These are phyloP conservation scores for Aspergillus kassunensis DNA, from an alignment of 495 filamentous ascomycete genomes.

Conservation along the genomic window DNA sequence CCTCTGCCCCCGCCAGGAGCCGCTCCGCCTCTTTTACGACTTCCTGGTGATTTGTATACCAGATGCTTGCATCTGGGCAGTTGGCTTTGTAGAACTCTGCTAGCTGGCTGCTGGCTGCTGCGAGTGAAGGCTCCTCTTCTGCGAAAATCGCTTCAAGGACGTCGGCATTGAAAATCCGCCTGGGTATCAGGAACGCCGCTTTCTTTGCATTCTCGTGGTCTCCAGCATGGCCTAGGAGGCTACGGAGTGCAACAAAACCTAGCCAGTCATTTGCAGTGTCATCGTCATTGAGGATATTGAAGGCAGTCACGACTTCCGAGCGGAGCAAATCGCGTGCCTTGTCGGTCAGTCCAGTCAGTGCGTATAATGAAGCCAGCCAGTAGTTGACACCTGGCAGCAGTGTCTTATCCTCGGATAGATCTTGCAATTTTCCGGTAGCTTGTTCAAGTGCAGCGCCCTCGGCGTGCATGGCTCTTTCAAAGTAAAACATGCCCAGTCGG, in stretches of 20 bases:
- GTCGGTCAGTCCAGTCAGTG: not conserved
- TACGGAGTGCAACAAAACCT: not conserved
- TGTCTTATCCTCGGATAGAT: not conserved
- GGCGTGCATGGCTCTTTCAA: not conserved
- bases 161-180: not conserved
- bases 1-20: not conserved
- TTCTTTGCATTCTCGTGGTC: conserved; percentile 8
- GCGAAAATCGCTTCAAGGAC: not conserved
- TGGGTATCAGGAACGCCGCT: conserved; percentile 2
- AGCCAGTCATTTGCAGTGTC: conserved; percentile 5
- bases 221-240: not conserved
- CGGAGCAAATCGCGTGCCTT: conserved; percentile 9
- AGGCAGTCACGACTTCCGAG: conserved; percentile 4
- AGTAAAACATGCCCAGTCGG: not conserved
- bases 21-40: not conserved
- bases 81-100: not conserved
- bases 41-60: not conserved
- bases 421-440: not conserved
- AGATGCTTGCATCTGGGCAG: not conserved
- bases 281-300: conserved; percentile 13
- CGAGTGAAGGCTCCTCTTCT: not conserved
- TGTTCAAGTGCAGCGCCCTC: not conserved
- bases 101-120: not conserved
- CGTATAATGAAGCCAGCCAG: conserved; percentile 7
- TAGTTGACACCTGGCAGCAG: not conserved